Evolutionary conservation across 352 stramenopile genomes (phyloP).

Genomic region (Phytophthora citrophthora): DNA sequence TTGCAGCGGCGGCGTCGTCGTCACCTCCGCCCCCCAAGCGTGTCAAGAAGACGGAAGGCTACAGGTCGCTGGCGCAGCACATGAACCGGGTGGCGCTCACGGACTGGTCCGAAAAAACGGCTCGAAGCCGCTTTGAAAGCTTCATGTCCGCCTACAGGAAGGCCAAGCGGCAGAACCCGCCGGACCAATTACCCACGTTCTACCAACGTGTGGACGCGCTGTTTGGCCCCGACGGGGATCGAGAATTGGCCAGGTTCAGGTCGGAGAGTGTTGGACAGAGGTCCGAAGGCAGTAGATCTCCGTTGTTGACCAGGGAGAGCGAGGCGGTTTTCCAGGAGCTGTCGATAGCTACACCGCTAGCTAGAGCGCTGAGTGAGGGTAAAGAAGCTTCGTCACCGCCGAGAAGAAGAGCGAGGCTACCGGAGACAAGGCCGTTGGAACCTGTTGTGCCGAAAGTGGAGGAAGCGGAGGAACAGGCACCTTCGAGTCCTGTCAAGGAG

Average conservation of each 20-base stretch:
- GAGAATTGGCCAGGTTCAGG: not conserved
- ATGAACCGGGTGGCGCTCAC: conserved; percentile 48
- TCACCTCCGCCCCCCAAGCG: conserved; percentile 28
- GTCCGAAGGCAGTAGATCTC: conserved; percentile 3
- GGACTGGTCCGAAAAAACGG: conserved; percentile 54
- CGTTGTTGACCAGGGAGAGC: conserved; percentile 4
- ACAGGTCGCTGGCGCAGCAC: conserved; percentile 52
- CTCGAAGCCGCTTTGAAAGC: conserved; percentile 65
- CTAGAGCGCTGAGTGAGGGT: not conserved
- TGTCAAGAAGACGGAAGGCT: conserved; percentile 61
- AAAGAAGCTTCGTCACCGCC: no score
- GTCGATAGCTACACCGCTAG: not conserved
- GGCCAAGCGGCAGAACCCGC: conserved; percentile 28
- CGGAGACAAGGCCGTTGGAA: no score
- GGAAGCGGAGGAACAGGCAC: conserved; percentile 1
- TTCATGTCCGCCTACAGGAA: conserved; percentile 55
- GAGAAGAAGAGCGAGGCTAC: no score
- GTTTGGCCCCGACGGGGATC: conserved; percentile 5
- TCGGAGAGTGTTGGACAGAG: conserved; percentile 25
- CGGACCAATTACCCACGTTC: not conserved
- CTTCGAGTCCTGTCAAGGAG: conserved; percentile 14
- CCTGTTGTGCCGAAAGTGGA: not conserved
- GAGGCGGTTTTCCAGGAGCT: not conserved
- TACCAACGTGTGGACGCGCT: conserved; percentile 25
- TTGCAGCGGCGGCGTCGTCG: not conserved